phyloP scores from a whole-genome alignment of 768 basidiomycete species.

The Podaxis sp. region DNA sequence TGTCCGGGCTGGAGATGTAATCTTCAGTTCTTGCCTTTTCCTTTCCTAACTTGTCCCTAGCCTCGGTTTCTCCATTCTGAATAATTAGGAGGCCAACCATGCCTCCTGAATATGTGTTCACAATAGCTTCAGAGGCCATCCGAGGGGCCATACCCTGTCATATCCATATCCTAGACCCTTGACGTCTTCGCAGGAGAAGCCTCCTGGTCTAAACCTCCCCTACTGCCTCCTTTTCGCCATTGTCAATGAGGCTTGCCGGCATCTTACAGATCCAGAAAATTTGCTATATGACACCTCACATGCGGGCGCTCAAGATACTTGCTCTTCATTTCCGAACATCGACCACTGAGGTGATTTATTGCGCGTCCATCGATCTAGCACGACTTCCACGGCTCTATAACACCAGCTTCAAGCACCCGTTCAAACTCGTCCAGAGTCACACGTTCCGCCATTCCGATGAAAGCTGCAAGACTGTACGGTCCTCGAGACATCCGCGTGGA shows the following conservation, averaged over 20 bases:
- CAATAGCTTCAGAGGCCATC: not conserved
- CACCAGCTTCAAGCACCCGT: not conserved
- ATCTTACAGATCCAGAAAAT: not conserved
- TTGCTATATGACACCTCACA: not conserved
- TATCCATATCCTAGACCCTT: not conserved
- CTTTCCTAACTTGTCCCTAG: no score
- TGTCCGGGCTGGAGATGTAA: not conserved
- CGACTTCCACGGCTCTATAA: not conserved
- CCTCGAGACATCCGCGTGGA: slow-evolving; percentile 45
- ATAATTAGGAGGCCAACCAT: not conserved
- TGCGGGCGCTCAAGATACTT: not conserved
- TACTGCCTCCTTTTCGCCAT: not conserved
- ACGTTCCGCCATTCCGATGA: slow-evolving; percentile 33
- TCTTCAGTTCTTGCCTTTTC: no score
- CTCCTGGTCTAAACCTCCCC: not conserved
- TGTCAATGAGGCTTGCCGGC: not conserved
- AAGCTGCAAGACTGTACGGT: slow-evolving; percentile 45
- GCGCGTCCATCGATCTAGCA: not conserved
- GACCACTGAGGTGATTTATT: not conserved
- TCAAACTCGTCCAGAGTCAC: not conserved
- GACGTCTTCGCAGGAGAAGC: not conserved
- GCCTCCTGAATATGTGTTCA: not conserved
- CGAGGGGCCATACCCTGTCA: not conserved
- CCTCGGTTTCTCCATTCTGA: no score
- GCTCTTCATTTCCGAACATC: not conserved